Percentiles rank a stretch among this genome's conserved stretches.
phyloP scores from a whole-genome alignment of 2,329 filamentous ascomycete genomes.

The Penicillium hordei region DNA sequence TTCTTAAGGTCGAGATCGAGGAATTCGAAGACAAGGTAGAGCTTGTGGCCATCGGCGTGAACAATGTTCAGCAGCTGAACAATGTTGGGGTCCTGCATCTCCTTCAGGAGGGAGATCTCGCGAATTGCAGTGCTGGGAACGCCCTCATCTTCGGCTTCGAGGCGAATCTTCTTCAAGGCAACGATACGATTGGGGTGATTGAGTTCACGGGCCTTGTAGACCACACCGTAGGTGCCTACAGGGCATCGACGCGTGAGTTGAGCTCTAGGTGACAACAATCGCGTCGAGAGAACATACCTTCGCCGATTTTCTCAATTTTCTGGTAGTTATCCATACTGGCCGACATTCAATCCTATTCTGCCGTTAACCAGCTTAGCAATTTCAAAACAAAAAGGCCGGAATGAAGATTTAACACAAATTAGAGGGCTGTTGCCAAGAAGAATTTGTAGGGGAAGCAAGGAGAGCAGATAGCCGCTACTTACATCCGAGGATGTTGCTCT shows the following conservation, averaged over 20 bases:
- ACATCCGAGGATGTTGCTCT: background rate
- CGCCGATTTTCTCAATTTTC: slow-evolving; percentile 94
- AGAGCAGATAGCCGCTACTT: slow-evolving; percentile 3
- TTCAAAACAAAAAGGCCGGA: background rate
- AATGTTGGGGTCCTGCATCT: slow-evolving; percentile 90
- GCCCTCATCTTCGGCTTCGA: slow-evolving; percentile 92
- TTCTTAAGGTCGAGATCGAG: slow-evolving; percentile 91
- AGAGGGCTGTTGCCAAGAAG: slow-evolving; percentile 9
- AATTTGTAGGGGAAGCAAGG: slow-evolving; percentile 18
- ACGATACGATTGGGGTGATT: slow-evolving; percentile 80
- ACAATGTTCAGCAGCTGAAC: slow-evolving; percentile 88
- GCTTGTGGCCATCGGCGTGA: slow-evolving; percentile 89
- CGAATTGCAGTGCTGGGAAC: slow-evolving; percentile 91
- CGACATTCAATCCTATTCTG: slow-evolving; percentile 4
- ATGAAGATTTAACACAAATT: slow-evolving; percentile 8
- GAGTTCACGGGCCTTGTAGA: slow-evolving; percentile 90
- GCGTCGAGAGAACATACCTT: slow-evolving; percentile 62
- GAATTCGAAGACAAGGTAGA: slow-evolving; percentile 91
- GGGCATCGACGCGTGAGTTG: slow-evolving; percentile 18
- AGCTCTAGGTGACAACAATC: background rate
- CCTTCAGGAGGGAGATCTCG: slow-evolving; percentile 90
- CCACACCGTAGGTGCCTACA: slow-evolving; percentile 86
- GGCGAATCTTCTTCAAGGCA: slow-evolving; percentile 90
- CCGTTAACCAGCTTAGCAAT: slow-evolving; percentile 6
- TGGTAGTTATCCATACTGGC: slow-evolving; percentile 86